Evolutionary conservation across 1,284 basidiomycete genomes (phyloP).

Genomic region (Sporisorium reilianum): DNA sequence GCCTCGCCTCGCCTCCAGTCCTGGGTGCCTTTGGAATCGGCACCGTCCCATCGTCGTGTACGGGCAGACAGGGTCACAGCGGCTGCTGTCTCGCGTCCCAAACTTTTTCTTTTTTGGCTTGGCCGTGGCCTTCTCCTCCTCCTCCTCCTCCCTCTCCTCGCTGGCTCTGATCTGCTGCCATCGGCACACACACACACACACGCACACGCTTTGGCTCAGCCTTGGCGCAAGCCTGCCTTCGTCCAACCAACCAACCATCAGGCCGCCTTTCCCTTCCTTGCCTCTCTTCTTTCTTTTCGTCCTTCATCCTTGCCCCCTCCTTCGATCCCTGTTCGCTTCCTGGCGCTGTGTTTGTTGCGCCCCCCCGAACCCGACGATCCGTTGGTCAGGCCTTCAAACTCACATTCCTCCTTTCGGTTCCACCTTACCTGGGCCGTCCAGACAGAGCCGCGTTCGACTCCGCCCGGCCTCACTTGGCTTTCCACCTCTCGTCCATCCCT

Average conservation of each 20-base stretch:
- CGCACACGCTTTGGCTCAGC: background rate
- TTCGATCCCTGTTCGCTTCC: constrained; percentile 15
- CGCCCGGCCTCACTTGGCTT: constrained; percentile 1
- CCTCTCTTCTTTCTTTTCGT: constrained; percentile 5
- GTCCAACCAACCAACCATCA: constrained; percentile 7
- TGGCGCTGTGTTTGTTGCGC: constrained; percentile 32
- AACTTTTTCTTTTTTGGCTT: constrained; percentile 6
- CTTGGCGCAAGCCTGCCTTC: background rate
- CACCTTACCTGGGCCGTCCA: constrained; percentile 24
- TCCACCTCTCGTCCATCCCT: constrained; percentile 2
- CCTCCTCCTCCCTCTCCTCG: background rate
- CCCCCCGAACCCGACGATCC: constrained; percentile 27
- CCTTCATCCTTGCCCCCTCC: constrained; percentile 5
- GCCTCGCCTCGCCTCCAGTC: background rate
- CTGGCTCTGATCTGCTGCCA: background rate
- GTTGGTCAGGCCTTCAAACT: constrained; percentile 15
- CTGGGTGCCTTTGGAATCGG: constrained; percentile 4
- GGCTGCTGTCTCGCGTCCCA: background rate
- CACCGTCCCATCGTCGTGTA: background rate
- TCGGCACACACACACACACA: background rate
- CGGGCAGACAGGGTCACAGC: background rate
- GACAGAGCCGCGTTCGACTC: background rate
- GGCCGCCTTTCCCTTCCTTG: background rate
- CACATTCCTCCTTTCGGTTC: constrained; percentile 39
- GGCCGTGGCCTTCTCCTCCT: background rate